Base-by-base conservation (phyloP, 2,329 filamentous ascomycete species). In the Fusarium nelsonii region DNA sequence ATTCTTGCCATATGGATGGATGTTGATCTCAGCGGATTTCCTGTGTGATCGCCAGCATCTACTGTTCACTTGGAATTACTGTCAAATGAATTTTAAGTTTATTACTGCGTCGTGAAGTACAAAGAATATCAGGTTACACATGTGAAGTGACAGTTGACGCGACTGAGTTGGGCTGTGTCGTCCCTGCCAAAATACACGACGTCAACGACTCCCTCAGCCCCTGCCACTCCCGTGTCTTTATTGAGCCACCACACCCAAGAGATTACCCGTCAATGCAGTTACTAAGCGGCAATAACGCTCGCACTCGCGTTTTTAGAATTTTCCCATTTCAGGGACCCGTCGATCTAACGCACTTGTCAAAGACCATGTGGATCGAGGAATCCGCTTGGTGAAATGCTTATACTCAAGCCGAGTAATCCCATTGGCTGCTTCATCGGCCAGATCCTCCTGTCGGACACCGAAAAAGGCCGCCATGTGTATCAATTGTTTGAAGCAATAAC, bases 231-330 rank as follows among this genome's bases (percentile, higher is more conserved):
- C 37, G 37, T 20, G 37, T 40, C 37, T 40, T 20, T 14, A 23
- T 23, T 23, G 23, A 23, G 23, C 23, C 23, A 23, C 23, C 23
- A n/a, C 23, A 23, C 4, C 23, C 23, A 23, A 6, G 23, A 30
- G 30, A 20, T 30, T 30, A 54, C 40, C 14, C 43, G 23, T 28
- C 23, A 23, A 33, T 9, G 11, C 18, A 14, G 14, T 63, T 23
- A 63, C 58, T 63, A 49, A 63, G 60, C 60, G 58, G 60, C 20
- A 14, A 14, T 9, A 50, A 3, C 16, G 9, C 20, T 37, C 46
- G 46, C 33, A 39, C 23, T 50, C 33, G 46, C 32, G 36, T 23
- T 49, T 36, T 50, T 16, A 37, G 16, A 28, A 33, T 10, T 28
- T 8, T 30, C 39, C 12, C n/a, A 39, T 46, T 32, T 12, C 43